Evolutionary conservation across 2,329 filamentous ascomycete species (phyloP), one percentile per base, ranked within the genome.

Genomic region (Scortechinia acanthostroma): DNA sequence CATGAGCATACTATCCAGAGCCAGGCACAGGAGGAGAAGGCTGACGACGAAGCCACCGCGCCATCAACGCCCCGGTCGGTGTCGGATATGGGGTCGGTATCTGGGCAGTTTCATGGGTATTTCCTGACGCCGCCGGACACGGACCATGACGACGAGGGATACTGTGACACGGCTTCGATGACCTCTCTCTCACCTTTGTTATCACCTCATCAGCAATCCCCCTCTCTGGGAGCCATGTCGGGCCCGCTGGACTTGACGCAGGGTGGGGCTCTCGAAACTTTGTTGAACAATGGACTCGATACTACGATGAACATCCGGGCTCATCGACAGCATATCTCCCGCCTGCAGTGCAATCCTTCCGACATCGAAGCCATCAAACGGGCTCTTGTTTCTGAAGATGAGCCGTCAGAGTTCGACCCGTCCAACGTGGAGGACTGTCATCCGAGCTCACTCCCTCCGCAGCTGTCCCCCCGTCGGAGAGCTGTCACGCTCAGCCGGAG

Each of bases 271-370:
- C 25, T 30, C 10, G 10, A 30, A 10, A 10, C 17, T 6, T 13
- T 15, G 14, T 15, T 13, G 13, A 30, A 30, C 25, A 30, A 30
- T 30, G 20, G 13, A 6, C 35, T 6, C 35, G 35, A 40, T 15
- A 10, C n/a, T n/a, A 6, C 35, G 10, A 49, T 50, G 33, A 51
- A 52, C 42, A 47, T 65, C 25, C 64, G 64, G 25, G 46, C 52
- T 17, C 63, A 63, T 43, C 57, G 64, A 14, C 63, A 68, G 45
- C 59, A 61, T 3, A 59, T 67, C 46, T 63, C 63, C 17, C 57
- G 61, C 33, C 47, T 66, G 15, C 64, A 67, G 50, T 66, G 62
- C 48, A 58, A 58, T 42, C 51, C 60, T 10, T 52, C 53, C 1
- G 58, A 61, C 4, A 43, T 64, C 2, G 64, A 67, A 15, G 58